These are phyloP conservation scores for Alternaria gaisen DNA, from an alignment of 2,329 filamentous ascomycete genomes.

Conservation along the genomic window DNA sequence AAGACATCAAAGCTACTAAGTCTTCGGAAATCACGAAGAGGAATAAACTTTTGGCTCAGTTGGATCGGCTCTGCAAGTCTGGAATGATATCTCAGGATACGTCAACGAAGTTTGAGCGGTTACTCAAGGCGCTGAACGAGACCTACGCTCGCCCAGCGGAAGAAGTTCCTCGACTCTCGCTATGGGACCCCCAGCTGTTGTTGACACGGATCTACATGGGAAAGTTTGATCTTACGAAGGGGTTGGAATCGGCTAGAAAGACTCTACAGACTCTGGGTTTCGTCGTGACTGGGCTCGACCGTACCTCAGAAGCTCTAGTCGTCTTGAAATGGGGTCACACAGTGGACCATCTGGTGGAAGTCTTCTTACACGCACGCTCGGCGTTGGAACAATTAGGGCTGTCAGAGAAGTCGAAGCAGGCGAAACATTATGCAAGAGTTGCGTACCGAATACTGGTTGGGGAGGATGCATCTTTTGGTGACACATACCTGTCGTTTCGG, in stretches of 20 bases:
- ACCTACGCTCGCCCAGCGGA: conserved; percentile 28
- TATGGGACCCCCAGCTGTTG: conserved; percentile 29
- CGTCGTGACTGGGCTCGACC: conserved; percentile 20
- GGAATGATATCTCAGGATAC: neutral
- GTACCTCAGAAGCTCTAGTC: conserved; percentile 15
- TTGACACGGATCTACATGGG: conserved; percentile 23
- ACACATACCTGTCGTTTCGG: neutral
- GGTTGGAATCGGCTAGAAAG: conserved; percentile 14
- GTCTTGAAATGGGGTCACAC: conserved; percentile 44
- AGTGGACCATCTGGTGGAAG: conserved; percentile 31
- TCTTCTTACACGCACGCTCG: conserved; percentile 38
- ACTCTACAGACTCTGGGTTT: conserved; percentile 23
- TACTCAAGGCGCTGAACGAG: conserved; percentile 23
- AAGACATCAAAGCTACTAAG: conserved; percentile 19
- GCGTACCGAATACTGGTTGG: conserved; percentile 48
- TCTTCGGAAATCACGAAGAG: conserved; percentile 10
- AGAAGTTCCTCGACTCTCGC: conserved; percentile 31
- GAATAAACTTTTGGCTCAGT: conserved; percentile 2
- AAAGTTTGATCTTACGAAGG: conserved; percentile 11
- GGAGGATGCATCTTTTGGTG: conserved; percentile 33
- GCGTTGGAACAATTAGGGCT: conserved; percentile 35
- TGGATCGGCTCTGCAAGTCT: conserved; percentile 3
- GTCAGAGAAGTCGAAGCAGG: conserved; percentile 23
- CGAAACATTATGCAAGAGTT: conserved; percentile 42
- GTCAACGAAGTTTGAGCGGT: conserved; percentile 13